Conservation (phyloP, 225 moss, liverwort and hornwort genomes). For the Thuidium tamariscinum region DNA sequence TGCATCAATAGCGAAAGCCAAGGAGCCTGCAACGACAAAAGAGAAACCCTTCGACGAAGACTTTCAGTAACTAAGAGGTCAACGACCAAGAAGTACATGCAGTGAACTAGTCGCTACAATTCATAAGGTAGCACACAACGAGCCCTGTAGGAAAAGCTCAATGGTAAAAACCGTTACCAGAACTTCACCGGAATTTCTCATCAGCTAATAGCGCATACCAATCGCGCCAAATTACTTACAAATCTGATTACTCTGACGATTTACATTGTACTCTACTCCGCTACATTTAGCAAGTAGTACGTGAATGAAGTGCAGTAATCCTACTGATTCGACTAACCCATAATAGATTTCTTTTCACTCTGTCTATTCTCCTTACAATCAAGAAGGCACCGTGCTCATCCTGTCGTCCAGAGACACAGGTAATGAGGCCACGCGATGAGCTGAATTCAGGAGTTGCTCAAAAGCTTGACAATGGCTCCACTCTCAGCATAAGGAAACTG, state of each 20-base stretch:
- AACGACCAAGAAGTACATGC: neutral
- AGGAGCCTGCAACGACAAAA: neutral
- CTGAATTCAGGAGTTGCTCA: conserved; percentile 15
- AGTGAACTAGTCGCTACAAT: neutral
- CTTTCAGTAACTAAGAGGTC: neutral
- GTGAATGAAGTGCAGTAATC: neutral
- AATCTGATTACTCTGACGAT: neutral
- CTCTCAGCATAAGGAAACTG: conserved; percentile 8
- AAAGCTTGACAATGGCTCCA: conserved; percentile 7
- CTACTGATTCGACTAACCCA: neutral
- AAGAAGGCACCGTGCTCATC: conserved; percentile 9
- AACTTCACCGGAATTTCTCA: neutral
- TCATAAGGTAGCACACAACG: neutral
- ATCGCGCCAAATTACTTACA: neutral
- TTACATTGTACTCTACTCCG: neutral
- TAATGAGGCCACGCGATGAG: conserved; percentile 16
- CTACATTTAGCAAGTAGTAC: neutral
- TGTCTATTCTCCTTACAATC: neutral
- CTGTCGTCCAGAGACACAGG: conserved; percentile 4
- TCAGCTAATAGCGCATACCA: neutral
- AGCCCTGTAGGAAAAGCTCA: neutral
- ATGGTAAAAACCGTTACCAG: neutral
- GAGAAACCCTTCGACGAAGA: neutral
- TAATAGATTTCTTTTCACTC: neutral
- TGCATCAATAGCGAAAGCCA: neutral